A percentile compares a stretch with the other conserved stretches of the same genome.
Evolutionary conservation across 345 rosid species (phyloP).

Genomic region (Cardamine resedifolia): DNA sequence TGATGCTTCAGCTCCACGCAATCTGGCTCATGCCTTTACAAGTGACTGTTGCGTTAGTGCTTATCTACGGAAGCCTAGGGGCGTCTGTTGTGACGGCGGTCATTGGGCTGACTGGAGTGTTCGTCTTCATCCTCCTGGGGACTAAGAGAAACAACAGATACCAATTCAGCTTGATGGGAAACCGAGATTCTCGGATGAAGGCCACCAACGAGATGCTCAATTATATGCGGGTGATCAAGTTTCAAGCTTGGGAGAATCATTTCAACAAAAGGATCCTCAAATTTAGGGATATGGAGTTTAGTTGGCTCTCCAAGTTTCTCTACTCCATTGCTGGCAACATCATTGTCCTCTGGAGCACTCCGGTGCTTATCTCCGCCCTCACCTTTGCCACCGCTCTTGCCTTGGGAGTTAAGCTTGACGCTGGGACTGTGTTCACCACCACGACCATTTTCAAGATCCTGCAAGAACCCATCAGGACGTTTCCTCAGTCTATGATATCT

Average conservation of each 20-base stretch:
- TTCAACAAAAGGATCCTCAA: conserved; percentile 72
- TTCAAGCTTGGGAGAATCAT: conserved; percentile 96
- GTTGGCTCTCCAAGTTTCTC: conserved; percentile 80
- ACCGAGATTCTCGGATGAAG: conserved; percentile 89
- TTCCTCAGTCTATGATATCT: conserved; percentile 93
- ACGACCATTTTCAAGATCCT: conserved; percentile 83
- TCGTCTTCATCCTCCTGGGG: conserved; percentile 53
- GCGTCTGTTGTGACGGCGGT: conserved; percentile 55
- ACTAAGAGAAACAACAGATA: conserved; percentile 63
- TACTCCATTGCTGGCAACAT: conserved; percentile 68
- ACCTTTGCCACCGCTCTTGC: conserved; percentile 74
- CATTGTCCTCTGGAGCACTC: conserved; percentile 81
- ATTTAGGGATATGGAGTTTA: conserved; percentile 71
- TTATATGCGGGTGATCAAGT: conserved; percentile 88
- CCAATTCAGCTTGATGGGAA: conserved; percentile 65
- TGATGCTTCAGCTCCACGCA: conserved; percentile 95
- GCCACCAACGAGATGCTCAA: conserved; percentile 93
- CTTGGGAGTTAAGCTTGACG: conserved; percentile 71
- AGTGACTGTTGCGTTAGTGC: conserved; percentile 60
- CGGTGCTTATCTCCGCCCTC: conserved; percentile 65
- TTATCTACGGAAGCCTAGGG: conserved; percentile 67
- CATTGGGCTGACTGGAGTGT: conserved; percentile 50
- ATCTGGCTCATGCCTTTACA: conserved; percentile 92
- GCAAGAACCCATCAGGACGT: conserved; percentile 85
- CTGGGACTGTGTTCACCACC: conserved; percentile 86